Base-by-base conservation (phyloP, 129 eudicot genomes). In the Flaveria linearis region DNA sequence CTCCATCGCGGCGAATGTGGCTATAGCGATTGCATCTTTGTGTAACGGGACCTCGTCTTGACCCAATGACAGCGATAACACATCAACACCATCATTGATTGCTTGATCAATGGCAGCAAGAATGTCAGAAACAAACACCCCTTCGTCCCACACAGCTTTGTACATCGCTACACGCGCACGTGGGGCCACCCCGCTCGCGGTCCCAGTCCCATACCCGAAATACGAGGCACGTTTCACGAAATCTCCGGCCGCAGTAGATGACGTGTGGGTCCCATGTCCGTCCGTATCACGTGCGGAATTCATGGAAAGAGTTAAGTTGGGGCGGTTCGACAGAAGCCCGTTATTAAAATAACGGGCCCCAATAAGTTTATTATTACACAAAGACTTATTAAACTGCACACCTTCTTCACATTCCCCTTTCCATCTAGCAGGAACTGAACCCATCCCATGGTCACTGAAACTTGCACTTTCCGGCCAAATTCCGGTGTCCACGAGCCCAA, bases 241-340 rank as follows among this genome's bases (percentile, higher is more conserved):
- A 51, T 72, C 71, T 39, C 97, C 97, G 1, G 86, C 96, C 0
- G 96, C 97, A 0, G 96, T 91, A n/a, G 95, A 86, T 0, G 97
- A 89, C n/a, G 96, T 89, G 77, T 91, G 97, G 7, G 97, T 91
- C 41, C 97, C 97, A 25, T 91, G 97, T 1, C 97, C 97, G 3
- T 85, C 85, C 0, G 91, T 80, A 70, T 91, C 97, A 1, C 97
- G 88, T 14, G 90, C 71, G 0, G 96, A 91, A 30, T 91, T 87
- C 92, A 88, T 85, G 0, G 87, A 26, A 4, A 89, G 82, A n/a
- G 90, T 88, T 50, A 80, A 7, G 53, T 85, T 85, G 3, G 86
- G 88, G 13, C 16, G 26, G 7, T 57, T 75, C 0, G 92, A 83
- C 0, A 73, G 70, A 28, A 91, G 71, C 41, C 97, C 97, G 69